Evolutionary conservation across 2,329 filamentous ascomycete species (phyloP), one percentile per base, ranked within the genome.

Genomic region (Claviceps sp.): DNA sequence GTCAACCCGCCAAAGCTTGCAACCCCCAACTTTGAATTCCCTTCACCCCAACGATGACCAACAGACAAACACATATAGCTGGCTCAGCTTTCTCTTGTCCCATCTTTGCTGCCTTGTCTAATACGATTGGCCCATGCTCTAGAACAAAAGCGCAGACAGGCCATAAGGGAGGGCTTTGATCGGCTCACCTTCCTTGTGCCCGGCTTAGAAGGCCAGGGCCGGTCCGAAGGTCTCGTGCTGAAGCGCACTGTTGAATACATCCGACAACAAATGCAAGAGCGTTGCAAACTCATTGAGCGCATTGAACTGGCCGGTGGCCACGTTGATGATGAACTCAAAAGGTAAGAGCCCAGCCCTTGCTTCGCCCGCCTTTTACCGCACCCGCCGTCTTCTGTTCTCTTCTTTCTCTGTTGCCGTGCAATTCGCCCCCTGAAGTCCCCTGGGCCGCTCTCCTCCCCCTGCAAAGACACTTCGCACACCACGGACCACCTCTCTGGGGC

Each of bases 161-260:
- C 85, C 14, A 95, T 95, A 57, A 78, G 89, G 46, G 82, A 87
- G 53, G 87, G 86, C 52, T 95, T 94, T 64, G 88, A 95, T 65
- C 78, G 82, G 37, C 76, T 95, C 26, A 86, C 86, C 16, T 79
- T 83, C 50, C 75, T 94, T 36, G 87, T 95, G 1, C 89, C 89
- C 0, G 88, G 86, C 0, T 75, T 94, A 50, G 79, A 87, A 60
- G 89, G 89, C 1, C 85, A 90, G 61, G 89, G 86, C 1, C 81
- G 88, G 45, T 93, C 87, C 56, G 89, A 95, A 66, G 87, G 86
- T 29, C 74, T 88, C 17, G 88, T 95, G n/a, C 73, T 95, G 22
- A 80, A 82, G 56, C 77, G 77, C 57, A 85, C 83, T 0, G 78
- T 85, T 34, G 80, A 83, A 14, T 84, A 75, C 55, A 82, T 86